A percentile compares a stretch with the other conserved stretches of the same genome.
phyloP scores from a whole-genome alignment of 2,329 filamentous ascomycete species.

The Colletotrichum neosansevieriae region DNA sequence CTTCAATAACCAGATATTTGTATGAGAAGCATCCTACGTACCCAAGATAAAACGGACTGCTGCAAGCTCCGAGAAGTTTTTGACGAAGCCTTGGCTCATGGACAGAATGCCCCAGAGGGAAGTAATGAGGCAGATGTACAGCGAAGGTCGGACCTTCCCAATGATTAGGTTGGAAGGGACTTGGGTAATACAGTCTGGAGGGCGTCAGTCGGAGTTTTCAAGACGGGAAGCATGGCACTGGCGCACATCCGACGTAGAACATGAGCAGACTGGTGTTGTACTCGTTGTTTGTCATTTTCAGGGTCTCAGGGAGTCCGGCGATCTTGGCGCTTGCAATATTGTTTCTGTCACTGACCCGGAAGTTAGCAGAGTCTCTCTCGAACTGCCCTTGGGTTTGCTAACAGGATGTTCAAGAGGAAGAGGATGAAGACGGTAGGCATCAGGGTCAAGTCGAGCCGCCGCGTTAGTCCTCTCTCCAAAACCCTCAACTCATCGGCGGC shows the following conservation, averaged over 20 bases:
- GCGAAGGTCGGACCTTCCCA: conserved; percentile 20
- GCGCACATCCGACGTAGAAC: conserved; percentile 26
- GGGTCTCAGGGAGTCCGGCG: conserved; percentile 65
- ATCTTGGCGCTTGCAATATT: conserved; percentile 63
- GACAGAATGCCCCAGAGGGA: conserved; percentile 25
- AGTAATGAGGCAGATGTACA: conserved; percentile 25
- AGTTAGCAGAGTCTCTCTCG: not conserved
- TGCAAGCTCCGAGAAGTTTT: conserved; percentile 24
- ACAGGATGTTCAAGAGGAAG: conserved; percentile 27
- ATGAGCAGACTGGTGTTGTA: conserved; percentile 59
- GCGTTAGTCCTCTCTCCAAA: conserved; percentile 4
- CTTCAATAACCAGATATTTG: too few relatives aligned
- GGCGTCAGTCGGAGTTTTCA: not conserved
- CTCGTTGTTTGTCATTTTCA: conserved; percentile 64
- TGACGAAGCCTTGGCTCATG: conserved; percentile 24
- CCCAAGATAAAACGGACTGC: conserved; percentile 62
- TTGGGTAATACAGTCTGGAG: conserved; percentile 15
- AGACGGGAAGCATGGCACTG: too few relatives aligned
- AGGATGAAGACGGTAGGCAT: conserved; percentile 29
- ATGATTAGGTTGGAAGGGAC: conserved; percentile 32
- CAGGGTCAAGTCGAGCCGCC: conserved; percentile 11
- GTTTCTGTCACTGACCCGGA: conserved; percentile 44
- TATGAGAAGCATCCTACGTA: not conserved
- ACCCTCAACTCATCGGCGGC: conserved; percentile 3
- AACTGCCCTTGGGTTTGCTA: not conserved